A percentile compares a stretch with the other conserved stretches of the same genome.
Evolutionary conservation across 192 early-diverging fungal genomes (phyloP).

Genomic region (Mortierella antarctica): DNA sequence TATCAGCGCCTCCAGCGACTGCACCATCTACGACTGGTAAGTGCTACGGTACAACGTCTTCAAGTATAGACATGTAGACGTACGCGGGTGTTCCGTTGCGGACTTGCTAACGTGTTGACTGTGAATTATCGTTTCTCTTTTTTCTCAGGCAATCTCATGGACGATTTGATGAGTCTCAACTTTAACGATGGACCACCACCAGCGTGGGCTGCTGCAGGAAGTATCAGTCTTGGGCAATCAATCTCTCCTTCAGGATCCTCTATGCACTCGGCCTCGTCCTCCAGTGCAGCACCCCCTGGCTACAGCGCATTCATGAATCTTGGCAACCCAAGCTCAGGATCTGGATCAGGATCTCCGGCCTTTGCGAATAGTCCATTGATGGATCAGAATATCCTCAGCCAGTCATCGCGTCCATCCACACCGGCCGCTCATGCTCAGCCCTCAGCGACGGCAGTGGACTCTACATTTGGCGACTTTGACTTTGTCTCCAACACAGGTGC

Average conservation of each 20-base stretch:
- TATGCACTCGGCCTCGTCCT: not conserved
- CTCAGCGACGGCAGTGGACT: slow-evolving; percentile 1
- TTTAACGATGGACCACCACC: slow-evolving; percentile 50
- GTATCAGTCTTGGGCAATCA: slow-evolving; percentile 37
- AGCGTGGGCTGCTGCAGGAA: slow-evolving; percentile 52
- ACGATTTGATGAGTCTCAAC: slow-evolving; percentile 53
- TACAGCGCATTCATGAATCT: slow-evolving; percentile 21
- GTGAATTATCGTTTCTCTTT: not conserved
- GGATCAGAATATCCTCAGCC: not conserved
- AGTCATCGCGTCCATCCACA: slow-evolving; percentile 9
- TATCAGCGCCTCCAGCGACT: not conserved
- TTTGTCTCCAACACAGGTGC: slow-evolving; percentile 38
- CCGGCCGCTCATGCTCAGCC: not conserved
- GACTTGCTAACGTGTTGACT: not conserved
- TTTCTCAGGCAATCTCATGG: slow-evolving; percentile 46
- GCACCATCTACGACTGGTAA: slow-evolving; percentile 27
- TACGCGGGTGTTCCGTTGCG: too few species aligned
- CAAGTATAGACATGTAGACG: too few species aligned
- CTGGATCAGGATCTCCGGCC: slow-evolving; percentile 21
- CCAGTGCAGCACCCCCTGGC: slow-evolving; percentile 19
- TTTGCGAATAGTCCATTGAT: slow-evolving; percentile 30
- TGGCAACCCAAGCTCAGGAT: slow-evolving; percentile 6
- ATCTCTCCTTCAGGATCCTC: slow-evolving; percentile 10
- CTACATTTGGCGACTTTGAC: slow-evolving; percentile 46
- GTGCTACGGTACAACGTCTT: too few species aligned